Conservation (phyloP, 192 early-diverging fungal genomes). For the Entophlyctis helioformis region DNA sequence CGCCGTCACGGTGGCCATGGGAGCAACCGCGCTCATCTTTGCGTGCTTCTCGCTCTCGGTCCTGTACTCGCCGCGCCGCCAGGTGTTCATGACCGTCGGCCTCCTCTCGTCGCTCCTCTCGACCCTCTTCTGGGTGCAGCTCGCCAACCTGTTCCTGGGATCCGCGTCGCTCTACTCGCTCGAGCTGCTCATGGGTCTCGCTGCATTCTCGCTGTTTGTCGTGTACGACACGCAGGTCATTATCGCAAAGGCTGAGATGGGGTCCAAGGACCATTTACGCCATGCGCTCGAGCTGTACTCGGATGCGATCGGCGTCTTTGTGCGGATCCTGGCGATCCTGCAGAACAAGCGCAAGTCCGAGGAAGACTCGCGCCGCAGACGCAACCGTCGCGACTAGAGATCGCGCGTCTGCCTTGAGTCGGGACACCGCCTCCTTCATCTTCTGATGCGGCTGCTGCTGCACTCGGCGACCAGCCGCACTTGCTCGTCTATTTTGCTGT, state of each 20-base stretch:
- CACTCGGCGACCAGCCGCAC: too few species aligned
- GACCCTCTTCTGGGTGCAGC: constrained; percentile 16
- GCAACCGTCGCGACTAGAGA: constrained; percentile 8
- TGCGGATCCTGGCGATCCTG: constrained; percentile 29
- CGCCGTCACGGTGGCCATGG: constrained; percentile 17
- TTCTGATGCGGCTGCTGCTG: too few species aligned
- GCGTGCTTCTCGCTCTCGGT: constrained; percentile 31
- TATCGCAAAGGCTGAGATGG: constrained; percentile 25
- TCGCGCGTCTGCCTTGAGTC: too few species aligned
- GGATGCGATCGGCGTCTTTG: constrained; percentile 38
- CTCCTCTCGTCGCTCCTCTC: constrained; percentile 14
- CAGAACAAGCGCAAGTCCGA: constrained; percentile 16
- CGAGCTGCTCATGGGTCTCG: constrained; percentile 36
- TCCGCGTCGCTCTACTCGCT: constrained; percentile 22
- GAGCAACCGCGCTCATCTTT: constrained; percentile 32
- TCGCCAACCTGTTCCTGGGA: constrained; percentile 28
- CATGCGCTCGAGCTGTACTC: constrained; percentile 33
- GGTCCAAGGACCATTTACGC: constrained; percentile 14
- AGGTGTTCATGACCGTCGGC: constrained; percentile 20
- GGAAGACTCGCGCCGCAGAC: constrained; percentile 4
- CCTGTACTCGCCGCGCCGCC: constrained; percentile 12
- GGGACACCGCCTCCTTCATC: too few species aligned
- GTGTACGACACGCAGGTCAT: constrained; percentile 48
- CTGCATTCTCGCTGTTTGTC: constrained; percentile 35
- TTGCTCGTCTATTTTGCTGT: too few species aligned